Conservation (phyloP, 2,329 filamentous ascomycete genomes). For the Aspergillus sclerotialis region DNA sequence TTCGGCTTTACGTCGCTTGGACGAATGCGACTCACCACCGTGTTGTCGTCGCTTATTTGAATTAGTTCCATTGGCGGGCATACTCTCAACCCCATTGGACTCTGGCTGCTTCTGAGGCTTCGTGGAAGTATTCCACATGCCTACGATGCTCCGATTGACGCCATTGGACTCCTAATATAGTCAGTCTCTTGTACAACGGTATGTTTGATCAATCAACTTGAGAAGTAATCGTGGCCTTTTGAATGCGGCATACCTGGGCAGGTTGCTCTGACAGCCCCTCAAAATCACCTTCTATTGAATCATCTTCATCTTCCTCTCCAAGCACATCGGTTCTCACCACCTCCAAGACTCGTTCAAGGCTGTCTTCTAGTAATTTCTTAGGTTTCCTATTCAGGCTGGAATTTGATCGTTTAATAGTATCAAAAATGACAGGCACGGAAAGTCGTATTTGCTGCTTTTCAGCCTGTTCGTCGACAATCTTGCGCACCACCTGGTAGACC, state of each 20-base stretch:
- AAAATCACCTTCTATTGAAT: constrained; percentile 45
- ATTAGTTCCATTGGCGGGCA: constrained; percentile 19
- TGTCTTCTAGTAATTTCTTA: constrained; percentile 74
- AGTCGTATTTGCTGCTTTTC: constrained; percentile 45
- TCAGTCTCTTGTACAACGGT: constrained; percentile 11
- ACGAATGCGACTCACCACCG: constrained; percentile 56
- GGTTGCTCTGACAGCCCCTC: constrained; percentile 40
- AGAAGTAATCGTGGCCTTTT: background rate
- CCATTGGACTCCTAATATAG: constrained; percentile 48
- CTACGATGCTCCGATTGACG: constrained; percentile 60
- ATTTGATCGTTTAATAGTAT: constrained; percentile 76
- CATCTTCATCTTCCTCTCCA: constrained; percentile 45
- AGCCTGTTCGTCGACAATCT: constrained; percentile 62
- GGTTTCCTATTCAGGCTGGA: constrained; percentile 77
- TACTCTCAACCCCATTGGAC: constrained; percentile 13
- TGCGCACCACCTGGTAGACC: constrained; percentile 73
- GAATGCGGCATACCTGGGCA: constrained; percentile 18
- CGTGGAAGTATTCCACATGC: constrained; percentile 46
- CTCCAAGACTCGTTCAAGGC: constrained; percentile 73
- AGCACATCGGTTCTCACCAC: constrained; percentile 60
- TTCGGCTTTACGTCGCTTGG: constrained; percentile 57
- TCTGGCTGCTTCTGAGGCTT: constrained; percentile 27
- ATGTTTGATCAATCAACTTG: no score
- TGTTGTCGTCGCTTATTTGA: constrained; percentile 51
- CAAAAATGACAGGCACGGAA: constrained; percentile 61